A percentile compares a stretch with the other conserved stretches of the same genome.
Conservation (phyloP, 768 basidiomycete species). For the Lactifluus hygrophoroides region DNA sequence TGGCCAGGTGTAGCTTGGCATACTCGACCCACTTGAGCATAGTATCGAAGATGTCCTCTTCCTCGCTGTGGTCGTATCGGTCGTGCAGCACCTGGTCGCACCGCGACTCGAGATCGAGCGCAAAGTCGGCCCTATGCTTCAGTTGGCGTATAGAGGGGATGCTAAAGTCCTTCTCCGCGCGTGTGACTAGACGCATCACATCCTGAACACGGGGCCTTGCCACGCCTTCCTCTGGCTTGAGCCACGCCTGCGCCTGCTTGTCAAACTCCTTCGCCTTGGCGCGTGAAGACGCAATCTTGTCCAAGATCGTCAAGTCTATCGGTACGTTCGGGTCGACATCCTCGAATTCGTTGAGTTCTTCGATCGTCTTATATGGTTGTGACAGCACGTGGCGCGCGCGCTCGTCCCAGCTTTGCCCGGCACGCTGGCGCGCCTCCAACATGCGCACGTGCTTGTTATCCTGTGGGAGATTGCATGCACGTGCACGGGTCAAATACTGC, state of each 20-base stretch:
- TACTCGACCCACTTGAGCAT: conserved; percentile 70
- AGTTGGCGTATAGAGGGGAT: conserved; percentile 59
- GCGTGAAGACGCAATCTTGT: conserved; percentile 54
- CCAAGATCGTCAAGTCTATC: conserved; percentile 57
- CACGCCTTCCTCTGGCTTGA: conserved; percentile 46
- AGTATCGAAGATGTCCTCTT: conserved; percentile 59
- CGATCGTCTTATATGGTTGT: conserved; percentile 64
- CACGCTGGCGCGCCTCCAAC: conserved; percentile 53
- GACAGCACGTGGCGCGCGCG: conserved; percentile 56
- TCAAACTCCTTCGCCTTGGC: conserved; percentile 72
- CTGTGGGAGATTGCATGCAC: conserved; percentile 50
- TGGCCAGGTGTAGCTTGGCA: conserved; percentile 58
- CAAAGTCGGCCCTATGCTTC: conserved; percentile 64
- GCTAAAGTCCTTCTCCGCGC: conserved; percentile 70
- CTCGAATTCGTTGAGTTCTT: conserved; percentile 67
- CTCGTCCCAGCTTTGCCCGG: conserved; percentile 73
- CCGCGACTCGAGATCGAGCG: conserved; percentile 65
- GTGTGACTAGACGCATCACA: conserved; percentile 55
- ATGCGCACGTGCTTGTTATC: conserved; percentile 59
- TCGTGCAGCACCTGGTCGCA: conserved; percentile 68
- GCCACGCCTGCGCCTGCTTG: conserved; percentile 66
- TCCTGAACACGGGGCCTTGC: conserved; percentile 58
- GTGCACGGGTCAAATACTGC: conserved; percentile 60
- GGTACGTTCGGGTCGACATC: conserved; percentile 58
- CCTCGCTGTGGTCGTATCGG: conserved; percentile 45